Conservation (phyloP, 257 asterid genomes). For the Parsonsia alboflavescens region DNA sequence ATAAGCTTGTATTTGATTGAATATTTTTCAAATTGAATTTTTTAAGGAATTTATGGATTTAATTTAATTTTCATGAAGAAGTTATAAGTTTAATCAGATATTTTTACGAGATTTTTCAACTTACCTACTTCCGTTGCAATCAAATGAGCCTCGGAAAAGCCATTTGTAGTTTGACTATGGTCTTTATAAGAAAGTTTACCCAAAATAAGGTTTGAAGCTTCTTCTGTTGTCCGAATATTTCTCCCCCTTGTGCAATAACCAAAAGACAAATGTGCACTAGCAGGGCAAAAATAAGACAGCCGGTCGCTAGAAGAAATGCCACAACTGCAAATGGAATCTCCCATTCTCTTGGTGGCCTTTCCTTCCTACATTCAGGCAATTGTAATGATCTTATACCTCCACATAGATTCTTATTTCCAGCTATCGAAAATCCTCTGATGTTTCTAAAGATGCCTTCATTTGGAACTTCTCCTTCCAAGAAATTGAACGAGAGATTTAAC, state of each 20-base stretch:
- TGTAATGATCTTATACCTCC: conserved; percentile 5
- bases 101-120: background rate
- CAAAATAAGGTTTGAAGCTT: background rate
- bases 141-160: conserved; percentile 10
- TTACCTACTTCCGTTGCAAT: conserved; percentile 11
- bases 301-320: background rate
- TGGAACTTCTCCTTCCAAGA: conserved; percentile 12
- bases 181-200: background rate
- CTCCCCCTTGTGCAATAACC: background rate
- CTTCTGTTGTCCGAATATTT: background rate
- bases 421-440: background rate
- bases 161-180: background rate
- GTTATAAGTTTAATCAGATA: too few relatives aligned
- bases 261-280: background rate
- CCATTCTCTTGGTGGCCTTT: background rate
- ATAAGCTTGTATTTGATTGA: too few relatives aligned
- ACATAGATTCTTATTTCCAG: conserved; percentile 9
- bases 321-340: background rate
- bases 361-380: background rate
- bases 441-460: conserved; percentile 1
- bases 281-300: background rate
- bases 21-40: too few relatives aligned
- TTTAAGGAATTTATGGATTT: too few relatives aligned
- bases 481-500: conserved; percentile 3
- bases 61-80: too few relatives aligned